Evolutionary conservation across 768 basidiomycete species (phyloP).

Genomic region (Tulasnella sp.): DNA sequence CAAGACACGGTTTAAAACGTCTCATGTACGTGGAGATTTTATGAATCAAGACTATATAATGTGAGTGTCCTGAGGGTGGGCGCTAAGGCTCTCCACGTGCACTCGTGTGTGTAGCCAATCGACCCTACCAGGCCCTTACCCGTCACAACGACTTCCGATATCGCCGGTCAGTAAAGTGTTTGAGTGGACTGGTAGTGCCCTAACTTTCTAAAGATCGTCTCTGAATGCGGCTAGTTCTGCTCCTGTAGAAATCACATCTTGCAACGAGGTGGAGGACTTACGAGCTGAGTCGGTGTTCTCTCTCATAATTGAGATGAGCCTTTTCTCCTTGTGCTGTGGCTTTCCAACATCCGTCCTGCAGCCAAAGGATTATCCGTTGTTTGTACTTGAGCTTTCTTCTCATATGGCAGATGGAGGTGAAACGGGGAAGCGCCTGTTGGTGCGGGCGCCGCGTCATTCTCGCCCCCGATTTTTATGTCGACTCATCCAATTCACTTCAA

Average conservation of each 20-base stretch:
- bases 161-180: slow-evolving; percentile 12
- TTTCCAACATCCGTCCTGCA: slow-evolving; percentile 24
- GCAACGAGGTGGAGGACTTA: background rate
- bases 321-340: slow-evolving; percentile 24
- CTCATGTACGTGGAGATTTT: too few relatives aligned
- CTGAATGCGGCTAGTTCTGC: background rate
- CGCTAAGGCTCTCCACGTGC: slow-evolving; percentile 20
- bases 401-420: too few relatives aligned
- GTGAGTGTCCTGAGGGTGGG: too few relatives aligned
- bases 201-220: background rate
- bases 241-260: slow-evolving; percentile 9
- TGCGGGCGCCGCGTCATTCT: too few relatives aligned
- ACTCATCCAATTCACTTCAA: too few relatives aligned
- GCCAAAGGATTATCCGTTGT: too few relatives aligned
- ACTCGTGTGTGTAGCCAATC: too few relatives aligned
- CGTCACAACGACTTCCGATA: slow-evolving; percentile 29
- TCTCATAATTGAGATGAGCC: slow-evolving; percentile 19
- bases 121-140: slow-evolving; percentile 15
- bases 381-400: too few relatives aligned
- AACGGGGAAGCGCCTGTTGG: too few relatives aligned
- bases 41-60: too few relatives aligned
- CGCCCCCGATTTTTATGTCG: too few relatives aligned
- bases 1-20: too few relatives aligned
- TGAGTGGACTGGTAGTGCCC: background rate
- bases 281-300: background rate